phyloP scores from a whole-genome alignment of 2,329 filamentous ascomycete genomes.

The Arthrobotrys musiformis region DNA sequence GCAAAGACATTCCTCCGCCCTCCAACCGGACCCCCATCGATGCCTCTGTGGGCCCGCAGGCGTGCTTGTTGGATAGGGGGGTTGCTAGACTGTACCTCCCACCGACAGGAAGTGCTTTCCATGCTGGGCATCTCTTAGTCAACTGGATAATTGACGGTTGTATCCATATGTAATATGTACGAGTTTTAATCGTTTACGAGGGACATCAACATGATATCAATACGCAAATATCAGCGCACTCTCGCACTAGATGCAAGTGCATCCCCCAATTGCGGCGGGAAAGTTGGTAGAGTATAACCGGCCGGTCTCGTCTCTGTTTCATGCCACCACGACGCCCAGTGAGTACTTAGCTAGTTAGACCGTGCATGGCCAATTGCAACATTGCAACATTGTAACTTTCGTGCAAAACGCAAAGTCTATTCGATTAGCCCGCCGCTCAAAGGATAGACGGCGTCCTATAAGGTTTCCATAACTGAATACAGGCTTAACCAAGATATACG shows the following conservation, averaged over 20 bases:
- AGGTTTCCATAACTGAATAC: no score
- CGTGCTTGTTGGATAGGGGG: neutral
- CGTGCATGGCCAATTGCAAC: neutral
- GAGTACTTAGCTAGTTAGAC: no score
- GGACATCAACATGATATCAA: neutral
- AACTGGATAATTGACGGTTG: neutral
- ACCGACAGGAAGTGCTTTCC: neutral
- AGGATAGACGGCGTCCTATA: no score
- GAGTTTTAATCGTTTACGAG: neutral
- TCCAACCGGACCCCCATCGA: neutral
- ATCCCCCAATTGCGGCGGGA: neutral
- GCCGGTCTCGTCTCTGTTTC: neutral
- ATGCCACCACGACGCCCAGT: neutral
- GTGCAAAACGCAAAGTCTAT: no score
- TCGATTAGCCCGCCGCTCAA: no score
- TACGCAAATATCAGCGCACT: neutral
- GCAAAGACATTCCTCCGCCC: conserved; percentile 8
- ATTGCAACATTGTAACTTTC: neutral
- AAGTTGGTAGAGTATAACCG: neutral
- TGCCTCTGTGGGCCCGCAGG: neutral
- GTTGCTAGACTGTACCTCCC: neutral
- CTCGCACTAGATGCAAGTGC: neutral
- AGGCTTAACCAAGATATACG: no score
- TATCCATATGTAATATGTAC: neutral
- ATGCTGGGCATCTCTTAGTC: neutral